A percentile compares a stretch with the other conserved stretches of the same genome.
phyloP scores from a whole-genome alignment of 192 early-diverging fungal species.

The Backusella tuberculispora region DNA sequence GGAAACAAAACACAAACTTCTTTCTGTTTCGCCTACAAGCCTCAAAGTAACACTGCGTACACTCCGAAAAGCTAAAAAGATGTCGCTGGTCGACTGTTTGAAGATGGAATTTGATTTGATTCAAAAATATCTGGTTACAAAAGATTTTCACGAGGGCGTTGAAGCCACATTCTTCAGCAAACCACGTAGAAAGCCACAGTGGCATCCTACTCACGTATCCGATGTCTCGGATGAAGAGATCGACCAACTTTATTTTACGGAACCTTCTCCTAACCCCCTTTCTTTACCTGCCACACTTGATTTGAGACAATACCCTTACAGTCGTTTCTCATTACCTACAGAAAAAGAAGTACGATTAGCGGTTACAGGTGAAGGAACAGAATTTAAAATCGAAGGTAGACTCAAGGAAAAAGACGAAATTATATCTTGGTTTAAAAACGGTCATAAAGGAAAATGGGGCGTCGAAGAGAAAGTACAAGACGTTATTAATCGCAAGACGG shows the following conservation, averaged over 20 bases:
- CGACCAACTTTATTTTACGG: constrained; percentile 60
- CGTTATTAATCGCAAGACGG: constrained; percentile 57
- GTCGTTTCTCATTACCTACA: constrained; percentile 61
- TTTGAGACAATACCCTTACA: constrained; percentile 59
- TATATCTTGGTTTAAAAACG: constrained; percentile 61
- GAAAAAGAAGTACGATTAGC: constrained; percentile 65
- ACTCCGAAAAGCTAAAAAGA: constrained; percentile 69
- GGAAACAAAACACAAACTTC: constrained; percentile 66
- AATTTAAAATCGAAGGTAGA: constrained; percentile 55
- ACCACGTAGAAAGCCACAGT: constrained; percentile 67
- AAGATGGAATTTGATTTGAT: constrained; percentile 83
- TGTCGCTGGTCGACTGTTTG: constrained; percentile 79
- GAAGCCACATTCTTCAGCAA: constrained; percentile 69
- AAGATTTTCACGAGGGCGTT: constrained; percentile 92
- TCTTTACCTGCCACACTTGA: constrained; percentile 43
- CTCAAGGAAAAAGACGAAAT: constrained; percentile 55
- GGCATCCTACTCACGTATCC: constrained; percentile 67
- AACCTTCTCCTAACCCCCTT: constrained; percentile 35
- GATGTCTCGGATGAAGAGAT: constrained; percentile 55
- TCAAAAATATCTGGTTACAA: constrained; percentile 70
- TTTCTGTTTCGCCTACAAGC: constrained; percentile 79
- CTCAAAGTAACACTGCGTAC: constrained; percentile 83
- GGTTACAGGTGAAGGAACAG: constrained; percentile 64
- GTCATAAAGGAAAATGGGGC: constrained; percentile 65
- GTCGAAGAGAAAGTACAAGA: constrained; percentile 65